phyloP scores from a whole-genome alignment of 495 filamentous ascomycete species.

The Penicillium turbatum region DNA sequence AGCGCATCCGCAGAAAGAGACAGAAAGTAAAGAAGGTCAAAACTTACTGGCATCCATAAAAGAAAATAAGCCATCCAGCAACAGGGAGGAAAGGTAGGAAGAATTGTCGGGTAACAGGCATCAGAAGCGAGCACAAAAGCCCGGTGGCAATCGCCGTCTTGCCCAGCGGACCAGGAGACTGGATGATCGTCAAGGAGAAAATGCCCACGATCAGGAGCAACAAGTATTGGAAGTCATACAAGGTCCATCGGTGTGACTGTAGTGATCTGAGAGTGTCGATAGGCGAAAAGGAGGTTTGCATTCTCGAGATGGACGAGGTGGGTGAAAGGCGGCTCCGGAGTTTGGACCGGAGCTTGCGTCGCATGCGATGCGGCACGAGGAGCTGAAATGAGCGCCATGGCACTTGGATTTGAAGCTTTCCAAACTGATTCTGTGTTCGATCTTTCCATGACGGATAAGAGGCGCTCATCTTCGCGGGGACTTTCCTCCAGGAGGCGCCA shows the following conservation, averaged over 20 bases:
- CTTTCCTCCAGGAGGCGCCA: slow-evolving; percentile 24
- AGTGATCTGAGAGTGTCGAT: slow-evolving; percentile 67
- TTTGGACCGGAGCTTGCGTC: slow-evolving; percentile 67
- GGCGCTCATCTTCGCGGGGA: slow-evolving; percentile 36
- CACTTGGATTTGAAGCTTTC: slow-evolving; percentile 46
- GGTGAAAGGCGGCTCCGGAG: slow-evolving; percentile 68
- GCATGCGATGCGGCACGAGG: slow-evolving; percentile 64
- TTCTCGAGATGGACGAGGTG: slow-evolving; percentile 64
- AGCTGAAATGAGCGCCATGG: slow-evolving; percentile 50
- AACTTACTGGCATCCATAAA: slow-evolving; percentile 85
- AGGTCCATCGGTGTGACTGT: slow-evolving; percentile 71
- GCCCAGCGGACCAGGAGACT: slow-evolving; percentile 62
- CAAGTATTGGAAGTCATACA: slow-evolving; percentile 83
- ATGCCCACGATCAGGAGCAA: slow-evolving; percentile 66
- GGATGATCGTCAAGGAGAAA: slow-evolving; percentile 77
- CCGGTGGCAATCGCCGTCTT: slow-evolving; percentile 66
- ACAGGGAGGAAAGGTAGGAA: slow-evolving; percentile 84
- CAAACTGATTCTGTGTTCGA: slow-evolving; percentile 45
- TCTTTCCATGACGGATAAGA: slow-evolving; percentile 49
- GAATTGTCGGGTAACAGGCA: slow-evolving; percentile 89
- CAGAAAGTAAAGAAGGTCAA: neutral
- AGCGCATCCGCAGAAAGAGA: slow-evolving; percentile 7
- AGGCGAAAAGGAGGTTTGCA: slow-evolving; percentile 78
- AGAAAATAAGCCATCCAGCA: slow-evolving; percentile 78
- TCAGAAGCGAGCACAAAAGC: slow-evolving; percentile 64